Conservation (phyloP, 1,284 basidiomycete genomes). For the Pseudomicrostroma phylloplanum region DNA sequence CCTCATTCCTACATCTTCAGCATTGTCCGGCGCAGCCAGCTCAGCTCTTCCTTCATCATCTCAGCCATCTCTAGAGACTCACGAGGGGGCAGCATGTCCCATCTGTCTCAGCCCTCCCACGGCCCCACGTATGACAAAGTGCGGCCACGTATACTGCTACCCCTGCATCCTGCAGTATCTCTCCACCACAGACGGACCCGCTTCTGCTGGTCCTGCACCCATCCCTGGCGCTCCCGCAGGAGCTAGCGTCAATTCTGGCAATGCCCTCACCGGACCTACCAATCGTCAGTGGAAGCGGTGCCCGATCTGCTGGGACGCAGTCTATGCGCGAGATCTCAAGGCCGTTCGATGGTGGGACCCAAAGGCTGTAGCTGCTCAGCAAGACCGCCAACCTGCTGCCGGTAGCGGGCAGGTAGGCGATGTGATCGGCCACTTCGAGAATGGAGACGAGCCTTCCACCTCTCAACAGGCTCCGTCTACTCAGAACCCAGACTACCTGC, state of each 20-base stretch:
- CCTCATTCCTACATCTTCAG: conserved; percentile 68
- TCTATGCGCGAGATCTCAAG: conserved; percentile 86
- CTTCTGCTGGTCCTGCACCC: not conserved
- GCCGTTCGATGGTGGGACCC: conserved; percentile 63
- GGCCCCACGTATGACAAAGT: conserved; percentile 92
- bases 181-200: conserved; percentile 12
- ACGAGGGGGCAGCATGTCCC: conserved; percentile 73
- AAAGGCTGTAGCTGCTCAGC: conserved; percentile 15
- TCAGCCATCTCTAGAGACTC: conserved; percentile 42
- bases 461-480: conserved; percentile 7
- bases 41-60: conserved; percentile 16
- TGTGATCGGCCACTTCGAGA: not conserved
- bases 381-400: not conserved
- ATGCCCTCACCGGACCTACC: conserved; percentile 11
- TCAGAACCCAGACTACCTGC: conserved; percentile 59
- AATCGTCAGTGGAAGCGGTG: conserved; percentile 56
- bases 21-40: conserved; percentile 34
- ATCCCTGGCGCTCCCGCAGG: conserved; percentile 8
- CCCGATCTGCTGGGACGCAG: conserved; percentile 91
- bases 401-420: conserved; percentile 18
- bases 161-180: conserved; percentile 66
- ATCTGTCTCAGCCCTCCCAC: conserved; percentile 88
- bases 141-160: conserved; percentile 70
- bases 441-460: not conserved
- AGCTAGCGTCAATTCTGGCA: conserved; percentile 1